Conservation (phyloP, 1,284 basidiomycete genomes). For the Moesziomyces antarcticus region DNA sequence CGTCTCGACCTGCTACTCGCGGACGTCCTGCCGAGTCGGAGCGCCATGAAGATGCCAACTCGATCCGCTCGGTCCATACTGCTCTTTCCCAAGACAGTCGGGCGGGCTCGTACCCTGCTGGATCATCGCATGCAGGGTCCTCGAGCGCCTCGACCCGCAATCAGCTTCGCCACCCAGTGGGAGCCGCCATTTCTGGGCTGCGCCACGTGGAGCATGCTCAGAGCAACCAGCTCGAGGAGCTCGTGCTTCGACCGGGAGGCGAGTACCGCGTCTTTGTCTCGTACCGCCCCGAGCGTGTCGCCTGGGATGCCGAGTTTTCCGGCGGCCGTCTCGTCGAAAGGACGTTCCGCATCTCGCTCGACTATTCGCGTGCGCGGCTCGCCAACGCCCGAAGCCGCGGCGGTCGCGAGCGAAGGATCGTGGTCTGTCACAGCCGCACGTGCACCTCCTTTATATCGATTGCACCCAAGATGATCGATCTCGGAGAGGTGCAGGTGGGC, state of each 20-base stretch:
- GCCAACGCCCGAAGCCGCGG: conserved; percentile 61
- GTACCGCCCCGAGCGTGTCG: conserved; percentile 68
- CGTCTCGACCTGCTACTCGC: conserved; percentile 32
- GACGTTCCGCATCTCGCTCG: conserved; percentile 70
- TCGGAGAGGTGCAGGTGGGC: conserved; percentile 71
- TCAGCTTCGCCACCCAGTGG: conserved; percentile 18
- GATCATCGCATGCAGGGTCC: conserved; percentile 49
- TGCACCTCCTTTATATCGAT: conserved; percentile 71
- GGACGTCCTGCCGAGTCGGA: conserved; percentile 27
- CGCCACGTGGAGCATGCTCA: conserved; percentile 63
- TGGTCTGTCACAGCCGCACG: conserved; percentile 69
- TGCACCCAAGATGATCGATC: conserved; percentile 69
- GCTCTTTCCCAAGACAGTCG: conserved; percentile 58
- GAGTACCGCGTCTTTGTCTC: conserved; percentile 71
- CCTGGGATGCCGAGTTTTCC: conserved; percentile 56
- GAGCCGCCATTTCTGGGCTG: conserved; percentile 43
- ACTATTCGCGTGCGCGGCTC: conserved; percentile 65
- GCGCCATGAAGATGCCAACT: conserved; percentile 33
- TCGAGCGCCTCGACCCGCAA: conserved; percentile 26
- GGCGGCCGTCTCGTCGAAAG: conserved; percentile 69
- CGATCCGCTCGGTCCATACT: conserved; percentile 46
- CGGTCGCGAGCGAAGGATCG: conserved; percentile 65
- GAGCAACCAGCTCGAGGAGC: conserved; percentile 70
- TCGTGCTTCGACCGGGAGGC: conserved; percentile 71
- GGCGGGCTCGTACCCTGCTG: conserved; percentile 45